These are phyloP conservation scores for Penicillium herquei DNA, from an alignment of 495 filamentous ascomycete species.

Conservation along the genomic window DNA sequence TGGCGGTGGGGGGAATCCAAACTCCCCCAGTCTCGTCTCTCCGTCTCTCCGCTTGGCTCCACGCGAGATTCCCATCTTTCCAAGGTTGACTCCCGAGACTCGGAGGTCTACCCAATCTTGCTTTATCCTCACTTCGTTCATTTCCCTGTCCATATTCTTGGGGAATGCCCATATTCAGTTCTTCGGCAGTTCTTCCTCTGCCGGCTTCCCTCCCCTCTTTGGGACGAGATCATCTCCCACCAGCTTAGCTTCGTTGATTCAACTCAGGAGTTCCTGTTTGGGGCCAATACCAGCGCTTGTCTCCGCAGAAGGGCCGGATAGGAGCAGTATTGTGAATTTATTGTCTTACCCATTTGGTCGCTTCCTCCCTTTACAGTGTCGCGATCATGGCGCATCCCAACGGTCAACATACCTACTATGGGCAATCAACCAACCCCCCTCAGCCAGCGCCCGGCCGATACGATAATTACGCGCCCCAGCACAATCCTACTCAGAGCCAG, in stretches of 20 bases:
- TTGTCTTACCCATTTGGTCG: not conserved
- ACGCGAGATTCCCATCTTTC: not conserved
- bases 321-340: not conserved
- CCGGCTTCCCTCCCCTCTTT: constrained; percentile 19
- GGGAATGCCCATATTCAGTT: constrained; percentile 9
- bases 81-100: not conserved
- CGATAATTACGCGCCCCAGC: constrained; percentile 20
- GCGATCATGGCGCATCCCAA: constrained; percentile 48
- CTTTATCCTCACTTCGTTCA: not conserved
- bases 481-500: constrained; percentile 26
- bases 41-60: not conserved
- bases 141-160: not conserved
- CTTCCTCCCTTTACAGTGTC: not conserved
- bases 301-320: not conserved
- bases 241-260: not conserved
- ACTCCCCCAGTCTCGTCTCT: not conserved
- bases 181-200: constrained; percentile 11
- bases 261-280: not conserved
- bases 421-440: constrained; percentile 36
- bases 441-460: constrained; percentile 21
- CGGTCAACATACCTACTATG: constrained; percentile 46
- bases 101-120: too few species aligned
- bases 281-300: not conserved
- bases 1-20: not conserved
- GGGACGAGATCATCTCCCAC: constrained; percentile 2